Base-by-base conservation (phyloP, 495 filamentous ascomycete species). In the Emericellopsis terricola region DNA sequence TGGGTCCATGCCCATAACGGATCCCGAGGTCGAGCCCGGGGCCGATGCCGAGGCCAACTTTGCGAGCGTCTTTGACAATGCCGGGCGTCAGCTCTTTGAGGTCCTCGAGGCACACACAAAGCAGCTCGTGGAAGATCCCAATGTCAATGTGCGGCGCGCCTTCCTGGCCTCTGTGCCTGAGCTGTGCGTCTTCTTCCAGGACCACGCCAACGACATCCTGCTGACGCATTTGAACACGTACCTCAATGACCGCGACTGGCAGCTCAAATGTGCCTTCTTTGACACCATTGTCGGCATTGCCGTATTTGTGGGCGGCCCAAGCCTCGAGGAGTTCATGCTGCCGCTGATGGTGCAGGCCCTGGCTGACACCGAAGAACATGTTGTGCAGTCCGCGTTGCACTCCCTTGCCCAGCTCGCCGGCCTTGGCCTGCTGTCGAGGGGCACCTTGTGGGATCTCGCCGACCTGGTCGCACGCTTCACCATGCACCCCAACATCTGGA, bases 341-440 rank as follows among this genome's bases (percentile, higher is more conserved):
- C 91, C 91, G 1, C 57, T 99, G 9, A 94, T 99, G 85, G 66
- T 94, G 8, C 91, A 93, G 53, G 85, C 89, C n/a, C 64, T 96
- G 43, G 86, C 86, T 0, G 91, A 99, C 41, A 75, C 82, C 0
- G 91, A 99, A 51, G 91, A 96, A 40, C 85, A 80, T 55, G 87
- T 99, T 3, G 76, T 99, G 10, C 83, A 94, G 50, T 78, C 76
- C 31, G 89, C 92, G 1, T 55, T 99, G 17, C 71, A 84, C 27
- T 86, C 86, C 0, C 67, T 99, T 28, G 81, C 83, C n/a, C 73
- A 76, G 37, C 80, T 99, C 62, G 84, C 86, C 27, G 74, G 79
- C 39, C 57, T 96, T 24, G 91, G 91, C 6, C 63, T 96, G 2
- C 71, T 96, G 40, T 83, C 86, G 34, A 65, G 84, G 44, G 71